These are phyloP conservation scores for Ambrosiella cleistominuta DNA, from an alignment of 2,329 filamentous ascomycete genomes.

Conservation along the genomic window DNA sequence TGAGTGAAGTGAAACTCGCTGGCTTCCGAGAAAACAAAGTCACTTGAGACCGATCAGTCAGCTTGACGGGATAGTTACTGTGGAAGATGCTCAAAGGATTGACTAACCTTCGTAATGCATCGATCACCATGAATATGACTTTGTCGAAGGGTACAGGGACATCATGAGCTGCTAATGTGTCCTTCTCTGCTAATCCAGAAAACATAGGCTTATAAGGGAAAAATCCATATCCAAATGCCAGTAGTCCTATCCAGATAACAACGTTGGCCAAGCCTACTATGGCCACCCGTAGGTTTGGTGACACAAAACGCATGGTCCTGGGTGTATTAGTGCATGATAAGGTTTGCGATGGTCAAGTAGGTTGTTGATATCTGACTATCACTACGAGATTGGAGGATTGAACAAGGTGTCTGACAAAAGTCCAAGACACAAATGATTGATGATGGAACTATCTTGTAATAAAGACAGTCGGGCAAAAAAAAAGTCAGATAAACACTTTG, in stretches of 20 bases:
- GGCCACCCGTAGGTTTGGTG: background rate
- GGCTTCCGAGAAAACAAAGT: constrained; percentile 71
- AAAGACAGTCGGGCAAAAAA: too few species aligned
- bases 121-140: constrained; percentile 92
- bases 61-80: background rate
- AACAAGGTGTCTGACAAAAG: too few species aligned
- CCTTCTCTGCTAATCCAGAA: constrained; percentile 60
- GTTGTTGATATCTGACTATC: too few species aligned
- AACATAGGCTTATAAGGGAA: constrained; percentile 96
- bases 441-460: too few species aligned
- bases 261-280: background rate
- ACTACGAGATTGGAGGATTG: too few species aligned
- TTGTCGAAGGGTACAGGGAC: constrained; percentile 59
- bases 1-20: constrained; percentile 84
- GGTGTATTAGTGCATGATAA: background rate
- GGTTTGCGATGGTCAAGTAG: background rate
- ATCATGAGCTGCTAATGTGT: constrained; percentile 30
- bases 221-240: constrained; percentile 75
- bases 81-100: too few species aligned
- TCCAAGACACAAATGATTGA: too few species aligned
- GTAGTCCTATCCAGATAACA: constrained; percentile 23
- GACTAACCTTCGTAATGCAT: constrained; percentile 68
- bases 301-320: too few species aligned
- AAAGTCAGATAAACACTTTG: too few species aligned
- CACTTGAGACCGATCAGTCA: constrained; percentile 33